Base-by-base conservation (phyloP, 2,329 filamentous ascomycete genomes). In the Paraphoma sp. region DNA sequence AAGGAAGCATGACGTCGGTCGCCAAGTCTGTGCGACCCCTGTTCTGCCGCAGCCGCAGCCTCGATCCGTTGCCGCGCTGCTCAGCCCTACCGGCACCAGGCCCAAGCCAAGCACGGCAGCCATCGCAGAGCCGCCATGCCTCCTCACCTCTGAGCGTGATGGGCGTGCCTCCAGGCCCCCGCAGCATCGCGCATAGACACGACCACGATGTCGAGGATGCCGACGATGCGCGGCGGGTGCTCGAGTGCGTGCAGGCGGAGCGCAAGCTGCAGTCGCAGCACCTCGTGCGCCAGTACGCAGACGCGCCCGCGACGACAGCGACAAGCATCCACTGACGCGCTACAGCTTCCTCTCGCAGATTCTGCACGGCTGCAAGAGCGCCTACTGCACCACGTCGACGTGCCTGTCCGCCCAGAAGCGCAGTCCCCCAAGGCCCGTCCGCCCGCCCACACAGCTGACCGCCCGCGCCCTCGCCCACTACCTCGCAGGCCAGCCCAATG, bases 401-500 rank as follows among this genome's bases (percentile, higher is more conserved):
- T 97, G 93, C 78, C 89, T 94, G 70, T 92, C 88, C 59, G 92
- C 86, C 73, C 87, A 90, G 53, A 89, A 85, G 75, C 85, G 90
- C 63, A 79, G 88, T 41, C 84, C 86, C 33, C 86, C 86, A 61
- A 84, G 84, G 0, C 92, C 92, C 2, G 85, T 92, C 65, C 88
- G 92, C 58, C 85, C 89, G 68, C 95, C 93, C 68, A 96, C 89
- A 54, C 84, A 89, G 18, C 87, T 92, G 45, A 96, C 92, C 68
- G 92, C 93, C 8, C 86, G 92, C 67, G 91, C 90, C 1, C 78
- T 97, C 31, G 93, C 93, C 11, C 86, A 91, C 53, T 91, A 91
- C 68, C 83, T 96, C 48, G 91, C 92, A 9, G 91, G 89, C 68
- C 88, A 92, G 70, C 90, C 93, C 66, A 87, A 95, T 62, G 87